Evolutionary conservation across 768 basidiomycete genomes (phyloP), one percentile per base, ranked within the genome.

Genomic region (Naganishia onofrii): DNA sequence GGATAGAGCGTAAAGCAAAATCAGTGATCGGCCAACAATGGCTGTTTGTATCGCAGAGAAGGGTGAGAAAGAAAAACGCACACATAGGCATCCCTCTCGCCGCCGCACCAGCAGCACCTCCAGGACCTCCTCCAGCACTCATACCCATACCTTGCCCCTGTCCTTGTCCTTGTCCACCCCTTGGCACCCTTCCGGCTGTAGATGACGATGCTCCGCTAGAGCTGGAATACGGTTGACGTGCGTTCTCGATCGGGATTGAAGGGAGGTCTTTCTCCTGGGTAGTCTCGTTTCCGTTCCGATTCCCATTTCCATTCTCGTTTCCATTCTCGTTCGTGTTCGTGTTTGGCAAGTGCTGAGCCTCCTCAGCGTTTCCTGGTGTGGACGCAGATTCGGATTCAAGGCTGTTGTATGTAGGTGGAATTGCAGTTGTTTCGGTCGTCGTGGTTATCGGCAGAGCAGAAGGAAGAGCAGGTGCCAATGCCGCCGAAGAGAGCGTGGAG

Each of bases 1-100:
- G 15, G 15, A 8, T 10, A 42, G 13, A 42, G 42, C 42, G 15
- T 15, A 8, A 42, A 15, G 13, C 8, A 42, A 42, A 36, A 36
- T 36, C 42, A 42, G 42, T 42, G 15, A 42, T 42, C 42, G 42
- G 15, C 42, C 42, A 15, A 15, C 13, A 17, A 15, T 42, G 15
- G 15, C 7, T 17, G 8, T 10, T 42, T 42, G 13, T 2, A 42
- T 42, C 42, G 42, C 42, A 42, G 2, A n/a, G 42, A 42, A 42
- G 7, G 13, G 34, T 9, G 7, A 23, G 7, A 34, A 38, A 23
- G 34, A 23, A 21, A 23, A 58, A 58, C 57, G 19, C 21, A 63
- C 60, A 44, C 60, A 63, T 63, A 12, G 60, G 60, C 60, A 63
- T 63, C n/a, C 60, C 60, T 34, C 60, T 63, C 60, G 60, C 60